These are phyloP conservation scores for Panicum virgatum DNA, from an alignment of 202 grass and related monocot genomes.

Conservation along the genomic window DNA sequence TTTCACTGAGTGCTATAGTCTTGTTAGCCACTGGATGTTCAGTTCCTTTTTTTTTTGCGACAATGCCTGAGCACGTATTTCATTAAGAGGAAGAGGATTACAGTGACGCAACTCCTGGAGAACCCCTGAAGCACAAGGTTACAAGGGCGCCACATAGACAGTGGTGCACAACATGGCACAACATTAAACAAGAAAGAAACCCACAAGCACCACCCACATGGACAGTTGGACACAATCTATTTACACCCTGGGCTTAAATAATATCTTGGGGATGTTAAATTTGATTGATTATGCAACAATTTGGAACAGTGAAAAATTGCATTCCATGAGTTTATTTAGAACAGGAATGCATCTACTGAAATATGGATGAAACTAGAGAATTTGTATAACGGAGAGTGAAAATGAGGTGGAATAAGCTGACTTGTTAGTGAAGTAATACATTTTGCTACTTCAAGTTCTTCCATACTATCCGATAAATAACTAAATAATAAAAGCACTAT, in stretches of 20 bases:
- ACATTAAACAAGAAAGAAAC: too few relatives aligned
- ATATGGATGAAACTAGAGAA: constrained; percentile 4
- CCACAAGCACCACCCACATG: too few relatives aligned
- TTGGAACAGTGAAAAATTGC: background rate
- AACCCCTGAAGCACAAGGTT: too few relatives aligned
- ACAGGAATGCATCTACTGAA: background rate
- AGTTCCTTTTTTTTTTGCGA: too few relatives aligned
- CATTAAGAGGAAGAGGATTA: too few relatives aligned
- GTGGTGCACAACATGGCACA: too few relatives aligned
- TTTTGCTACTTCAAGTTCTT: constrained; percentile 14
- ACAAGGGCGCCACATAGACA: too few relatives aligned
- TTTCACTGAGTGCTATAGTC: background rate
- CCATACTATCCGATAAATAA: background rate
- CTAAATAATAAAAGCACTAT: background rate
- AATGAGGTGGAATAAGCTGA: constrained; percentile 18
- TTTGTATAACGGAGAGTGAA: constrained; percentile 8
- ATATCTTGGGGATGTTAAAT: background rate
- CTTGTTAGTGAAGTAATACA: constrained; percentile 20
- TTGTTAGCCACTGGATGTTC: background rate
- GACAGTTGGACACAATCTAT: too few relatives aligned
- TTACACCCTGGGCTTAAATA: too few relatives aligned
- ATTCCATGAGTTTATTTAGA: background rate
- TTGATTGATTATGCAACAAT: background rate
- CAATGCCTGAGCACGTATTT: too few relatives aligned
- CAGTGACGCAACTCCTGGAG: too few relatives aligned